A percentile compares a stretch with the other conserved stretches of the same genome.
Conservation (phyloP, 371 early-diverging fungal genomes). For the Zychaea mexicana region DNA sequence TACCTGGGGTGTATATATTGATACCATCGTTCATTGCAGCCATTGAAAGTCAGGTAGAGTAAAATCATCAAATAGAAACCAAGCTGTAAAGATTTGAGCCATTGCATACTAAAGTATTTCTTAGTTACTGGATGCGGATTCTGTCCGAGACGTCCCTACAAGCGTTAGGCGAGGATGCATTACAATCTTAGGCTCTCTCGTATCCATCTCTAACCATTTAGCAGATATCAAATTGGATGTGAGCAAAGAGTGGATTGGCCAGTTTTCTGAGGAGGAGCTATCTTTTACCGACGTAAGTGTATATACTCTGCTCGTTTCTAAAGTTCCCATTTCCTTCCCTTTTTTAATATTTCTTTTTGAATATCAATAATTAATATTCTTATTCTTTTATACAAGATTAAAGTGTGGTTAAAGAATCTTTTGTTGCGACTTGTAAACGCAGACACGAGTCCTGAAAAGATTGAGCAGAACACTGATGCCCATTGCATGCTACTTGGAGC, state of each 20-base stretch:
- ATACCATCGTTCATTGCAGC: constrained; percentile 67
- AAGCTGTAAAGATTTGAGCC: too few relatives aligned
- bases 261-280: constrained; percentile 16
- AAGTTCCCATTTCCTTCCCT: not conserved
- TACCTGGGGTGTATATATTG: constrained; percentile 71
- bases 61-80: not conserved
- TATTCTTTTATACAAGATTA: constrained; percentile 32
- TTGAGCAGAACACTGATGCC: constrained; percentile 44
- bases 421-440: constrained; percentile 45
- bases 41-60: constrained; percentile 56
- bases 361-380: not conserved
- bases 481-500: constrained; percentile 63
- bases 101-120: not conserved
- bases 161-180: constrained; percentile 43
- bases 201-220: constrained; percentile 41
- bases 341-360: not conserved
- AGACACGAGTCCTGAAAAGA: constrained; percentile 25
- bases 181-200: constrained; percentile 43
- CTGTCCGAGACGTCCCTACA: constrained; percentile 19
- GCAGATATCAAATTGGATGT: constrained; percentile 28
- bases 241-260: constrained; percentile 21
- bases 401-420: constrained; percentile 52
- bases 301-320: too few relatives aligned
- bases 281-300: constrained; percentile 31
- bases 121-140: constrained; percentile 32